These are phyloP conservation scores for Colletotrichum paranaense DNA, from an alignment of 2,329 filamentous ascomycete species.

Conservation along the genomic window DNA sequence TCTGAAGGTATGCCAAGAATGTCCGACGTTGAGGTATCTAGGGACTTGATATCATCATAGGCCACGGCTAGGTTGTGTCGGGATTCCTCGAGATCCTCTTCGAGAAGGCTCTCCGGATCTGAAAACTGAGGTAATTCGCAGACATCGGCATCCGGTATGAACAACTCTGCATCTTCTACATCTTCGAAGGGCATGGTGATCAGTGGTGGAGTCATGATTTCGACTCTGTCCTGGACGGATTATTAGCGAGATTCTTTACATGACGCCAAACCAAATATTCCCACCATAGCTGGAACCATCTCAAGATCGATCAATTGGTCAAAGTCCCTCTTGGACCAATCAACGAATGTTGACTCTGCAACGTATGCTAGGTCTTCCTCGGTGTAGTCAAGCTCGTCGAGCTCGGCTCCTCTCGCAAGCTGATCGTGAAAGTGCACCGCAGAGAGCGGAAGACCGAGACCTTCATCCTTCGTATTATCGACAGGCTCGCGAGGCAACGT, in stretches of 20 bases:
- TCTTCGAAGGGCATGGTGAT: neutral
- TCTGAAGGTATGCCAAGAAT: neutral
- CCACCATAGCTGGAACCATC: neutral
- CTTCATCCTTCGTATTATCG: constrained; percentile 32
- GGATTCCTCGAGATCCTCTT: constrained; percentile 6
- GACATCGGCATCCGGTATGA: constrained; percentile 37
- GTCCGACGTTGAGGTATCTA: neutral
- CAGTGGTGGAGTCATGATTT: constrained; percentile 7
- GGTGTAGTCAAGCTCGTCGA: constrained; percentile 17
- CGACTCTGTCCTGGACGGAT: constrained; percentile 14
- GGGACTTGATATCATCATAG: neutral
- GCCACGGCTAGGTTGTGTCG: constrained; percentile 16
- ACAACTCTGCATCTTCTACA: constrained; percentile 30
- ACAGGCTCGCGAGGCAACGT: constrained; percentile 27
- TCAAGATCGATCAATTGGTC: constrained; percentile 13
- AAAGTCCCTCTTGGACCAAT: neutral
- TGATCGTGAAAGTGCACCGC: constrained; percentile 24
- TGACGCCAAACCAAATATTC: neutral
- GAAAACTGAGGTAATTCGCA: constrained; percentile 44
- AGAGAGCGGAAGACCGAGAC: constrained; percentile 18
- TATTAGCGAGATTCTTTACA: neutral
- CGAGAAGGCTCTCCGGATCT: constrained; percentile 43
- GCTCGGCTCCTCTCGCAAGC: constrained; percentile 13
- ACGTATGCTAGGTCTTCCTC: constrained; percentile 15
- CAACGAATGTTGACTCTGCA: neutral